Base-by-base conservation (phyloP, 345 rosid species). In the Mangifera indica region DNA sequence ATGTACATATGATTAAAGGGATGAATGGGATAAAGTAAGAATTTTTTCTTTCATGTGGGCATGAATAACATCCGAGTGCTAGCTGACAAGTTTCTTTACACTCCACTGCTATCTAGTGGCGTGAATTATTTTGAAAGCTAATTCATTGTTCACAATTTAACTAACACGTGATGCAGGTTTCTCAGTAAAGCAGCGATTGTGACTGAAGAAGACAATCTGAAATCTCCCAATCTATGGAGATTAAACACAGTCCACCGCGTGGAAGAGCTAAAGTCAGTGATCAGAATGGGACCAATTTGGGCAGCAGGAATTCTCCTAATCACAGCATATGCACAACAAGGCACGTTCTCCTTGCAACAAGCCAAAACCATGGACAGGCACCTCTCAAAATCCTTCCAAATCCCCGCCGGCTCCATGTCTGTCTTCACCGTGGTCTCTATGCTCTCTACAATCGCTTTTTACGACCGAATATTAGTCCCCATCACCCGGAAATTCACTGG, bases 201-300 rank as follows among this genome's bases (percentile, higher is more conserved):
- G 32, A 82, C 84, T 0, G 91, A 83, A 25, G 82, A 81, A 71
- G 95, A 93, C 78, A 62, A 80, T 14, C 13, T 69, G 3, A 86
- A 87, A 83, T 51, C 78, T 20, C 93, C 91, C 0, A 85, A 91
- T 66, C 81, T 63, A 17, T 93, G 98, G 98, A 79, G 90, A 32
- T 76, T 93, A 22, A 91, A 76, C 81, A 93, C 98, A 4, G 88
- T 93, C 34, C 98, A 93, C 81, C 74, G 98, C 45, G 92, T 91
- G 37, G 98, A 93, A 68, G 97, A 93, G 49, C 85, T 93, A 7
- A 93, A 93, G 75, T 82, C 93, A 0, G 64, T 93, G 42, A 83
- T 93, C 73, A 78, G 98, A 40, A 93, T 93, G 98, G 91, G 89
- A 49, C 98, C 98, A 0, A 89, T 93, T 10, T 89, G 98, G 93